Base-by-base conservation (phyloP, 2,329 filamentous ascomycete genomes). In the Aplosporella prunicola region DNA sequence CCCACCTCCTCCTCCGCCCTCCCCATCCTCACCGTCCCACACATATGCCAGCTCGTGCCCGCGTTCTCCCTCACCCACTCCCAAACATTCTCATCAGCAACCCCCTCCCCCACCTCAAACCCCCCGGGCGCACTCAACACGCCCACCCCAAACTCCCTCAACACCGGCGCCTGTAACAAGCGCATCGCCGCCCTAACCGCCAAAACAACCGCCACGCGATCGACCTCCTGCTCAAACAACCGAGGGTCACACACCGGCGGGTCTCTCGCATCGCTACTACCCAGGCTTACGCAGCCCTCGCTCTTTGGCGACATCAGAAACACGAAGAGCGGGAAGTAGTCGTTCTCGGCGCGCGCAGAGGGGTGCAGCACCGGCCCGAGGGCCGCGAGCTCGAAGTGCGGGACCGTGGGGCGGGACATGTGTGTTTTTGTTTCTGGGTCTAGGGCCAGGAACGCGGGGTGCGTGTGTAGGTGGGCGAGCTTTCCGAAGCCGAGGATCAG, bases 1-100 rank as follows among this genome's bases (percentile, higher is more conserved):
- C 3, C 34, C 24, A 13, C 27, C 20, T 39, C 34, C 9, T 40
- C 43, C 16, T 36, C 35, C 26, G 25, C 35, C 42, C 52, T 61
- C 0, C 72, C 73, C 72, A 77, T 76, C 56, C 67, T 69, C 3
- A 60, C 60, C 0, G 72, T 77, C 0, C 69, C 68, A 1, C 63
- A 69, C 69, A 72, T 73, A 45, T 77, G 74, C 68, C 69, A 75
- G 27, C 60, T 67, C 0, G 64, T 67, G 1, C 51, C 54, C 4
- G 65, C 52, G 5, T 54, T 63, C 20, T 64, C 51, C 27, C 55
- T 52, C 63, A 68, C 72, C 45, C 65, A 59, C 9, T 63, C 54
- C 47, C 36, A 47, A 10, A 76, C 55, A 38, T 74, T 71, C 35
- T 74, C 70, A 17, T 76, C 72, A 0, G 60, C 65, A 0, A 64